These are phyloP conservation scores for Auxenochlorella pyrenoidosa DNA, from an alignment of 139 green algal species.

Conservation along the genomic window DNA sequence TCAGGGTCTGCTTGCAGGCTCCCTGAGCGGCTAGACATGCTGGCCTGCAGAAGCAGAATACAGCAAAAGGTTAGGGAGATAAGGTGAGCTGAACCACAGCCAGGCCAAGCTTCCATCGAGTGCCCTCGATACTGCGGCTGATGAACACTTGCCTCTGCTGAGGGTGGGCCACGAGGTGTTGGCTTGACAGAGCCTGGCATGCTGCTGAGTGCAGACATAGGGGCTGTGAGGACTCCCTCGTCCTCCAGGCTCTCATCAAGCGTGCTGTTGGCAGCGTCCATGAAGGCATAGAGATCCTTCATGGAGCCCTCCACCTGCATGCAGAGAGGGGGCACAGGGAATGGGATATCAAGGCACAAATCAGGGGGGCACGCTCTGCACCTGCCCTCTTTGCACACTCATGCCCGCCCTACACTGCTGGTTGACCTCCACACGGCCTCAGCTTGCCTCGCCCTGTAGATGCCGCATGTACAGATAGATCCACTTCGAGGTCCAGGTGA, in stretches of 20 bases:
- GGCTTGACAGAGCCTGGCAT: neutral
- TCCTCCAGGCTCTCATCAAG: constrained; percentile 66
- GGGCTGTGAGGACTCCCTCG: neutral
- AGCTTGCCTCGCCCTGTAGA: constrained; percentile 66
- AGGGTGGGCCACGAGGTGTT: constrained; percentile 1
- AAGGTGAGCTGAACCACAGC: no score
- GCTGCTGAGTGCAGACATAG: neutral
- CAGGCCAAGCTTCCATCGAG: no score
- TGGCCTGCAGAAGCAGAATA: neutral
- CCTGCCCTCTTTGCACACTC: neutral
- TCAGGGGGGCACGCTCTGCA: no score
- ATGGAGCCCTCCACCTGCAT: constrained; percentile 62
- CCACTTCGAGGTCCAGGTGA: constrained; percentile 80
- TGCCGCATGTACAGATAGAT: constrained; percentile 89
- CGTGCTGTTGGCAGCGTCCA: constrained; percentile 68
- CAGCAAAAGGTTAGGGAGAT: no score
- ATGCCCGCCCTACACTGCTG: neutral
- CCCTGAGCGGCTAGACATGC: neutral
- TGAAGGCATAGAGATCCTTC: constrained; percentile 88
- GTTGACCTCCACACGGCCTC: no score
- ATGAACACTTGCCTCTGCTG: neutral
- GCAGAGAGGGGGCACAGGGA: neutral
- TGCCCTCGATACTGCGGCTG: no score
- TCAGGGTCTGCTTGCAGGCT: neutral
- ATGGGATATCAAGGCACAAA: no score